Evolutionary conservation across 805 yeast genomes (phyloP).

Genomic region (Tetrapisispora fleetii): DNA sequence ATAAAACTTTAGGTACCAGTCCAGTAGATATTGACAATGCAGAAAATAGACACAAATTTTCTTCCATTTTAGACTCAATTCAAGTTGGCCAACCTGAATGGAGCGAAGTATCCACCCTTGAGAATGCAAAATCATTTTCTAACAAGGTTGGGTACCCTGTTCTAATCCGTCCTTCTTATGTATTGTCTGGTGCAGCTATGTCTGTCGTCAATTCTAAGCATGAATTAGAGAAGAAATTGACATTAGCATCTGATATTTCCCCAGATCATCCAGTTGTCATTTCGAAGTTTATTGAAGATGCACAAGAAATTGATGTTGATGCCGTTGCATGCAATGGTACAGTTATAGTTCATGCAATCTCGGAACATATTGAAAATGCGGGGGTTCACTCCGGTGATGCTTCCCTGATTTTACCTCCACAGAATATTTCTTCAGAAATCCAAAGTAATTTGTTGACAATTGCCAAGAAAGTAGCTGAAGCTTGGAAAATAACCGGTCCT

Average conservation of each 20-base stretch:
- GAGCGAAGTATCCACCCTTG: conserved; percentile 86
- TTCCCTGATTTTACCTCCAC: conserved; percentile 89
- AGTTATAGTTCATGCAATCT: conserved; percentile 87
- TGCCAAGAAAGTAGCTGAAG: conserved; percentile 86
- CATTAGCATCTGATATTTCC: conserved; percentile 84
- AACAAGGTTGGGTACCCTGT: conserved; percentile 87
- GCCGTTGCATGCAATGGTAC: conserved; percentile 88
- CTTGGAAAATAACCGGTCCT: conserved; percentile 96
- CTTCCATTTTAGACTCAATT: conserved; percentile 85
- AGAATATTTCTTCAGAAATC: conserved; percentile 52
- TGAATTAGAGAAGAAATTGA: conserved; percentile 74
- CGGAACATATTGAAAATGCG: conserved; percentile 97
- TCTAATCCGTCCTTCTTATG: conserved; percentile 94
- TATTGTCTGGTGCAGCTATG: conserved; percentile 98
- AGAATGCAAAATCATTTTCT: conserved; percentile 80
- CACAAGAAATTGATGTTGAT: conserved; percentile 94
- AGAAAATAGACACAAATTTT: conserved; percentile 96
- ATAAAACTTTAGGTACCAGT: conserved; percentile 84
- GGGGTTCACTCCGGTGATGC: conserved; percentile 99
- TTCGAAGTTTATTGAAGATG: conserved; percentile 90
- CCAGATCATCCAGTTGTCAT: conserved; percentile 97
- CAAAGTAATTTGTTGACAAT: conserved; percentile 72
- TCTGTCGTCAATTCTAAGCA: conserved; percentile 71
- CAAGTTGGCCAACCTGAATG: conserved; percentile 95
- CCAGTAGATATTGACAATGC: conserved; percentile 95